These are phyloP conservation scores for Chrysosporium keratinophilum DNA, from an alignment of 2,329 filamentous ascomycete genomes.

Conservation along the genomic window DNA sequence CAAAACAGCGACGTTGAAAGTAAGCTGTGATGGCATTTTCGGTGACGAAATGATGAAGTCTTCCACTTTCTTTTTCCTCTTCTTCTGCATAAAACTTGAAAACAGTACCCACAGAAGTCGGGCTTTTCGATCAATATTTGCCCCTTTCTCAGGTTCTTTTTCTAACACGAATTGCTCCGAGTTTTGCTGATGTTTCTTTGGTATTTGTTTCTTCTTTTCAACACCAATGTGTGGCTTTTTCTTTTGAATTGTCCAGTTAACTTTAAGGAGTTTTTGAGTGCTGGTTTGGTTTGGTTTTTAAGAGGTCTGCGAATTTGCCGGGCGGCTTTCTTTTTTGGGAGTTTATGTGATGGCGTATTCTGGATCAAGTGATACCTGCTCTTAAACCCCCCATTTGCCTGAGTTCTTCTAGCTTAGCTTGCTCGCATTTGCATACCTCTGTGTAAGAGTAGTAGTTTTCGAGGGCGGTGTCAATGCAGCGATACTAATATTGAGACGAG, in stretches of 20 bases:
- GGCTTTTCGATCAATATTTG: not conserved
- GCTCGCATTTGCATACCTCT: not conserved
- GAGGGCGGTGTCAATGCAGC: too few relatives aligned
- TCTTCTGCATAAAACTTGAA: not conserved
- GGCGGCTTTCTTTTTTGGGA: not conserved
- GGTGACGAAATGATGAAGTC: not conserved
- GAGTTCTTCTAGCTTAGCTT: not conserved
- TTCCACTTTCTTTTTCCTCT: not conserved
- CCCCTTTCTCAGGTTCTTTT: not conserved
- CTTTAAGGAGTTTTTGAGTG: too few relatives aligned
- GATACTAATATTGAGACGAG: too few relatives aligned
- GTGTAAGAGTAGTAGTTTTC: not conserved
- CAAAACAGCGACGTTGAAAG: slow-evolving; percentile 31
- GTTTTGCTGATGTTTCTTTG: not conserved
- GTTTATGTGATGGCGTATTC: too few relatives aligned
- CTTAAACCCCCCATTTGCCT: too few relatives aligned
- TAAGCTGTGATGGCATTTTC: not conserved
- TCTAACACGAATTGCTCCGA: not conserved
- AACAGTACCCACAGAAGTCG: not conserved
- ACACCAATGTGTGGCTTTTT: too few relatives aligned
- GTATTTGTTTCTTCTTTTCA: not conserved
- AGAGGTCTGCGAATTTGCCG: not conserved
- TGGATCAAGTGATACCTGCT: too few relatives aligned
- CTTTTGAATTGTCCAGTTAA: too few relatives aligned
- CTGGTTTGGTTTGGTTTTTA: too few relatives aligned